phyloP scores from a whole-genome alignment of 2,329 filamentous ascomycete species.

The Raffaelea ambrosiae region DNA sequence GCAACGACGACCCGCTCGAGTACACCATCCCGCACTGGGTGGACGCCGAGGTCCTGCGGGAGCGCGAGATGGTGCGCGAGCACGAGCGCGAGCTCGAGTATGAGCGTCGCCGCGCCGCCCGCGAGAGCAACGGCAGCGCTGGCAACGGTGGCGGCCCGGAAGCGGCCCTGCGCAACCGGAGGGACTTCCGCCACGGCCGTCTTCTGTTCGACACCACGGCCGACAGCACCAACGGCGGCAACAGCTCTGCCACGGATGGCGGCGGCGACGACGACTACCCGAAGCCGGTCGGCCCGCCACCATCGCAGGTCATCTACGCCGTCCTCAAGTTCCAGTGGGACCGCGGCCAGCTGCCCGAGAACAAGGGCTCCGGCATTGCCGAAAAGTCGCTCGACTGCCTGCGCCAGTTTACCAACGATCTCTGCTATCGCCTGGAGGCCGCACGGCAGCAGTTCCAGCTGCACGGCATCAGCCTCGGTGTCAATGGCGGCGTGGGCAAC shows the following conservation, averaged over 20 bases:
- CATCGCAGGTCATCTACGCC: conserved; percentile 85
- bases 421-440: conserved; percentile 44
- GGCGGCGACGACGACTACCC: conserved; percentile 10
- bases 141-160: conserved; percentile 2
- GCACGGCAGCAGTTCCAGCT: conserved; percentile 41
- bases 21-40: conserved; percentile 52
- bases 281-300: conserved; percentile 20
- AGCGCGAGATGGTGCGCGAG: conserved; percentile 10
- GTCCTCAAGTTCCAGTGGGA: conserved; percentile 97
- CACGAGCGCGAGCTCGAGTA: conserved; percentile 10
- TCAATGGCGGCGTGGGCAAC: conserved; percentile 3
- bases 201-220: conserved; percentile 9
- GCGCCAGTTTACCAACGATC: conserved; percentile 52
- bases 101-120: conserved; percentile 6
- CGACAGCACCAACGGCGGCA: conserved; percentile 1
- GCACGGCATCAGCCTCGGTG: conserved; percentile 29
- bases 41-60: conserved; percentile 20
- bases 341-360: conserved; percentile 54
- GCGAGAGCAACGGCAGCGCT: conserved; percentile 1
- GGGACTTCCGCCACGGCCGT: conserved; percentile 11
- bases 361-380: conserved; percentile 33
- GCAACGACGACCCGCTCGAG: conserved; percentile 56
- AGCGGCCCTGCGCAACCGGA: conserved; percentile 1
- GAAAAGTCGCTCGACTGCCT: conserved; percentile 52
- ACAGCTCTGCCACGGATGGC: not conserved